phyloP scores from a whole-genome alignment of 2,329 filamentous ascomycete genomes.

The Arthrobotrys pseudoclavata region DNA sequence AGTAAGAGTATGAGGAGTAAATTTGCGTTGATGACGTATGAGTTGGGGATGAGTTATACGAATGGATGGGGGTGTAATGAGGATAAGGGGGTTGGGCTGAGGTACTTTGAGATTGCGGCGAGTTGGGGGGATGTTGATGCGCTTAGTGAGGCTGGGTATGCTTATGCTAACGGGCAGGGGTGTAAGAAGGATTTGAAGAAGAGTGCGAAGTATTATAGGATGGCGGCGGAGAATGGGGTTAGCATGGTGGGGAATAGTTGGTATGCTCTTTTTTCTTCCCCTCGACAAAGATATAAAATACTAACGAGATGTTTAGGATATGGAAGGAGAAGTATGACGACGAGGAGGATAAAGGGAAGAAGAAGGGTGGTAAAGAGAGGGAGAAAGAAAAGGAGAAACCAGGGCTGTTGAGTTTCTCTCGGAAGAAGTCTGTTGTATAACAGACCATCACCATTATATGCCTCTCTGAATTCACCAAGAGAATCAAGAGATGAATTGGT shows the following conservation, averaged over 20 bases:
- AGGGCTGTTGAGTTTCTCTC: slow-evolving; percentile 60
- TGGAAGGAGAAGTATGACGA: slow-evolving; percentile 95
- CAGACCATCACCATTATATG: background rate
- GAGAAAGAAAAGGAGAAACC: slow-evolving; percentile 64
- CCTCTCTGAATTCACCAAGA: background rate
- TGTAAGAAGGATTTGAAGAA: slow-evolving; percentile 97
- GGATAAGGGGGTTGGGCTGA: slow-evolving; percentile 86
- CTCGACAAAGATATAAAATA: background rate
- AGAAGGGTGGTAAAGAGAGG: slow-evolving; percentile 66
- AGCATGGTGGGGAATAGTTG: slow-evolving; percentile 99
- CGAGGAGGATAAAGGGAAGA: slow-evolving; percentile 67
- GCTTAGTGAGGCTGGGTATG: slow-evolving; percentile 92
- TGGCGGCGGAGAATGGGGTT: slow-evolving; percentile 92
- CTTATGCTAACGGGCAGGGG: slow-evolving; percentile 91
- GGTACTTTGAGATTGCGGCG: slow-evolving; percentile 96
- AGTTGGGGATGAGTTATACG: slow-evolving; percentile 95
- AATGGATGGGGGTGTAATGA: slow-evolving; percentile 98
- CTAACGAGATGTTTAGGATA: slow-evolving; percentile 75
- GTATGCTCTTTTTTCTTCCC: slow-evolving; percentile 71
- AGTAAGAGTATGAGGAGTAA: slow-evolving; percentile 89
- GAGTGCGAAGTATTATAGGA: slow-evolving; percentile 88
- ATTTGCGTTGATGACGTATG: slow-evolving; percentile 95
- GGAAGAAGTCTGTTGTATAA: slow-evolving; percentile 52
- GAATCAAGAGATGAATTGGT: background rate
- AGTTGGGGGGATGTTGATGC: slow-evolving; percentile 98